Conservation (phyloP, 2,329 filamentous ascomycete genomes). For the Exophiala spinifera region DNA sequence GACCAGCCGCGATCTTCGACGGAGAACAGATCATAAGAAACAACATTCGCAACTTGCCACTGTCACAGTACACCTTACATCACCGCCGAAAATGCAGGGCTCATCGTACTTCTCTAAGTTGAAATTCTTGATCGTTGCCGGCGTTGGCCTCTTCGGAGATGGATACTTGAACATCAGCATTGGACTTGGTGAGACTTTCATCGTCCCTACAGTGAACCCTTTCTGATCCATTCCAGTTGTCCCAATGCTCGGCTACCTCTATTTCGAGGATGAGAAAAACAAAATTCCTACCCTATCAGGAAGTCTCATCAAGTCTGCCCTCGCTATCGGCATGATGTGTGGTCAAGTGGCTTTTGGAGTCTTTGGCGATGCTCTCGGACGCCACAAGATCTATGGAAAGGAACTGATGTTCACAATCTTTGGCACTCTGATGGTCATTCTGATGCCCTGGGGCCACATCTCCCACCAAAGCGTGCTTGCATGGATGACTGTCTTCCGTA, state of each 20-base stretch:
- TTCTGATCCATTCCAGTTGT: conserved; percentile 22
- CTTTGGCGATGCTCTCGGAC: conserved; percentile 31
- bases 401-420: conserved; percentile 30
- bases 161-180: conserved; percentile 32
- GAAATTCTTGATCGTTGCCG: conserved; percentile 29
- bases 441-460: conserved; percentile 28
- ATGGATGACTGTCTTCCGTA: conserved; percentile 29
- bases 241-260: conserved; percentile 31
- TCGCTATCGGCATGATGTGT: conserved; percentile 31
- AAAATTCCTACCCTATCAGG: conserved; percentile 13
- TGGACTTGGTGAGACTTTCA: conserved; percentile 28
- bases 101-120: conserved; percentile 20
- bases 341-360: conserved; percentile 32
- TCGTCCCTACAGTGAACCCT: neutral
- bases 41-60: no score
- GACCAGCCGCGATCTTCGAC: neutral
- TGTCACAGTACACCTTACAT: neutral
- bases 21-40: neutral
- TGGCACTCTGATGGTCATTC: conserved; percentile 29
- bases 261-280: conserved; percentile 28
- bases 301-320: conserved; percentile 29
- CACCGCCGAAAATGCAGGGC: conserved; percentile 5
- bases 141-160: conserved; percentile 32
- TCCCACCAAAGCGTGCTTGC: conserved; percentile 17
- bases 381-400: conserved; percentile 31